Conservation (phyloP, 2,329 filamentous ascomycete genomes). For the Penicillium corylophilum region DNA sequence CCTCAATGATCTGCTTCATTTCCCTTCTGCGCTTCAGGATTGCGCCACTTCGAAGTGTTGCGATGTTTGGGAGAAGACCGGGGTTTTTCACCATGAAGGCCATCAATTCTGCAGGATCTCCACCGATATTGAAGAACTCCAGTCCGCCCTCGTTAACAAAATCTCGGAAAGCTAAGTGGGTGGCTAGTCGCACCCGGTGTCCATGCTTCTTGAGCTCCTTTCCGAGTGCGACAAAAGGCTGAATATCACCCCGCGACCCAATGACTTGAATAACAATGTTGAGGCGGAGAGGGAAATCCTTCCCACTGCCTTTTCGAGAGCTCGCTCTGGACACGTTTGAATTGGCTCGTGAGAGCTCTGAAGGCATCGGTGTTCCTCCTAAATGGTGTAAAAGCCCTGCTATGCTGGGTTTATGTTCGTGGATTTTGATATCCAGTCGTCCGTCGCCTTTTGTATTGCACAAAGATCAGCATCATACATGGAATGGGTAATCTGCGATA, state of each 20-base stretch:
- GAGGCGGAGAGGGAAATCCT: slow-evolving; percentile 18
- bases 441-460: slow-evolving; percentile 15
- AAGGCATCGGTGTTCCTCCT: slow-evolving; percentile 8
- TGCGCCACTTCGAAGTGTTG: slow-evolving; percentile 73
- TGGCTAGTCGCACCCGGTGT: slow-evolving; percentile 73
- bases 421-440: slow-evolving; percentile 22
- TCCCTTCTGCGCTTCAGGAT: slow-evolving; percentile 71
- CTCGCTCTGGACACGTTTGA: background rate
- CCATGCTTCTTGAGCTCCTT: slow-evolving; percentile 65
- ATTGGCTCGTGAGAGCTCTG: slow-evolving; percentile 9
- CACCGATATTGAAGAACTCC: slow-evolving; percentile 74
- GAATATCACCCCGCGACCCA: slow-evolving; percentile 72
- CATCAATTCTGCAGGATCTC: slow-evolving; percentile 73
- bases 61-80: slow-evolving; percentile 77
- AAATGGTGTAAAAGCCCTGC: slow-evolving; percentile 20
- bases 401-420: slow-evolving; percentile 20
- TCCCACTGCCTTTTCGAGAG: slow-evolving; percentile 2
- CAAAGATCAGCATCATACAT: slow-evolving; percentile 1
- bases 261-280: slow-evolving; percentile 75
- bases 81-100: slow-evolving; percentile 91
- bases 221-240: slow-evolving; percentile 71
- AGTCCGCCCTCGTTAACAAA: slow-evolving; percentile 71
- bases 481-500: background rate
- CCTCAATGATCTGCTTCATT: slow-evolving; percentile 77
- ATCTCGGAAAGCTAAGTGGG: slow-evolving; percentile 65